These are phyloP conservation scores for Thalassiosira oceanica DNA, from an alignment of 352 stramenopile genomes.

Conservation along the genomic window DNA sequence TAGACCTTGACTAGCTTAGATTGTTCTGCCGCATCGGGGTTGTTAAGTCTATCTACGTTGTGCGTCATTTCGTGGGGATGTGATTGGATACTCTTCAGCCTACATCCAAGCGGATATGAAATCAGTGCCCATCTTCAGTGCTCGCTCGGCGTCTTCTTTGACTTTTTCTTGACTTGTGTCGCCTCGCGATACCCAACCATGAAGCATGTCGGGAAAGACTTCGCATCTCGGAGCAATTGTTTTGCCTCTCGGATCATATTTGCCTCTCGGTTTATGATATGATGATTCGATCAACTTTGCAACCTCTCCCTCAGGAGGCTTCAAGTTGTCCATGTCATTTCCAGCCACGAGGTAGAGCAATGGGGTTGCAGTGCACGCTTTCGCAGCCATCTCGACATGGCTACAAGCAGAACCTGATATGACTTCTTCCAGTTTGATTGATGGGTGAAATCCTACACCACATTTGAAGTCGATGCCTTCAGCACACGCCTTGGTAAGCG, in stretches of 20 bases:
- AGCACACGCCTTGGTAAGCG: constrained; percentile 32
- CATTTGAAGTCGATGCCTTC: constrained; percentile 18
- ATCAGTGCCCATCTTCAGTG: constrained; percentile 24
- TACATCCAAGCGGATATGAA: constrained; percentile 45
- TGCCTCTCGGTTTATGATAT: neutral
- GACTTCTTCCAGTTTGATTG: constrained; percentile 33
- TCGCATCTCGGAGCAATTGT: constrained; percentile 23
- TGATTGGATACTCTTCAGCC: neutral
- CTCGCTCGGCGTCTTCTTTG: constrained; percentile 29
- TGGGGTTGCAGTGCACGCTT: constrained; percentile 5
- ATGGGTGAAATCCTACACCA: constrained; percentile 43
- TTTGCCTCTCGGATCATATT: too few species aligned
- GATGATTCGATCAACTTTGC: constrained; percentile 18
- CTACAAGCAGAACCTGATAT: constrained; percentile 29
- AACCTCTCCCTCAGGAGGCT: constrained; percentile 26
- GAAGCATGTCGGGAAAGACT: constrained; percentile 47
- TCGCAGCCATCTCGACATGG: constrained; percentile 16
- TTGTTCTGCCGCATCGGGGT: too few species aligned
- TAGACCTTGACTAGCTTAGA: too few species aligned
- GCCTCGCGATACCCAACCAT: constrained; percentile 51
- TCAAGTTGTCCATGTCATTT: constrained; percentile 48
- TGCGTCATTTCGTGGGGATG: too few species aligned
- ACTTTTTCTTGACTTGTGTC: constrained; percentile 29
- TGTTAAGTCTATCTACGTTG: too few species aligned
- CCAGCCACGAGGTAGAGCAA: constrained; percentile 43